Evolutionary conservation across 441 rosid species (phyloP).

Genomic region (Eruca vesicaria): DNA sequence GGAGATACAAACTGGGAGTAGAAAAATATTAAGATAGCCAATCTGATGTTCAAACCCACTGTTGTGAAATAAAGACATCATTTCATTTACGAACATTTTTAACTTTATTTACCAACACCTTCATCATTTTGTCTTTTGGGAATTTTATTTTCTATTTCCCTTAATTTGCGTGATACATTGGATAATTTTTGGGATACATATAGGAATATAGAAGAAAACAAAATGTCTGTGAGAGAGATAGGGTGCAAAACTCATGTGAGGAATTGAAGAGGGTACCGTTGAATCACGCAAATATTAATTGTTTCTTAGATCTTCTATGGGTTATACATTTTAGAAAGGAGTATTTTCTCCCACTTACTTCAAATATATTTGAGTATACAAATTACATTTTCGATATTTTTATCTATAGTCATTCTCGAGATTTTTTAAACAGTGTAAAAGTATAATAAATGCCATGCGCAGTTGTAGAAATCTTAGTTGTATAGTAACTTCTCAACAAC

Average conservation of each 20-base stretch:
- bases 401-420: not conserved
- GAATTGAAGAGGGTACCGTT: slow-evolving; percentile 30
- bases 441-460: slow-evolving; percentile 14
- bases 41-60: slow-evolving; percentile 19
- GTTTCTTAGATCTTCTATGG: slow-evolving; percentile 12
- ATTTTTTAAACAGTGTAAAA: not conserved
- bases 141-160: not conserved
- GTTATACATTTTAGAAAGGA: not conserved
- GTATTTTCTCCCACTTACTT: not conserved
- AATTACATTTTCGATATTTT: not conserved
- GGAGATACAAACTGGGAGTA: slow-evolving; percentile 16
- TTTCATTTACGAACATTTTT: slow-evolving; percentile 11
- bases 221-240: not conserved
- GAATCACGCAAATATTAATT: slow-evolving; percentile 35
- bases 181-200: slow-evolving; percentile 10
- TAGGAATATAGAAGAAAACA: not conserved
- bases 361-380: not conserved
- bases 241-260: slow-evolving; percentile 40
- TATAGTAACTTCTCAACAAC: slow-evolving; percentile 27
- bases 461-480: slow-evolving; percentile 6
- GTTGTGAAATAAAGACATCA: slow-evolving; percentile 18
- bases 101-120: slow-evolving; percentile 28
- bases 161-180: slow-evolving; percentile 10
- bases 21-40: slow-evolving; percentile 4
- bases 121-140: slow-evolving; percentile 12